A percentile compares a stretch with the other conserved stretches of the same genome.
phyloP scores from a whole-genome alignment of 176 grass and related monocot genomes.

The barley (Hordeum vulgare) region MorexV3_pseudomolecules_assembly NC_058523.1:171361779-171362278 shows the following conservation, averaged over 20 bases:
- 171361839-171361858: constrained; percentile 26
- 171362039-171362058: constrained; percentile 52
- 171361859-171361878: constrained; percentile 44
- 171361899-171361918: constrained; percentile 50
- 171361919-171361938: constrained; percentile 46
- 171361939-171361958: constrained; percentile 40
- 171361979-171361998: constrained; percentile 44
- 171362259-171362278: not conserved
- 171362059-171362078: constrained; percentile 44
- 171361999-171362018: constrained; percentile 24
- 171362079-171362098: constrained; percentile 45
- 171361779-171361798: constrained; percentile 49
- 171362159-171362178: constrained; percentile 32
- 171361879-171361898: constrained; percentile 40
- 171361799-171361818: constrained; percentile 43
- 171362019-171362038: constrained; percentile 45
- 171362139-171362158: constrained; percentile 35
- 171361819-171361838: constrained; percentile 49
- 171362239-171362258: constrained; percentile 7
- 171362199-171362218: constrained; percentile 20
- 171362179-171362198: constrained; percentile 37
- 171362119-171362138: constrained; percentile 46
- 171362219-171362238: not conserved
- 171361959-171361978: constrained; percentile 28
- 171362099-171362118: constrained; percentile 28